Evolutionary conservation across 2,329 filamentous ascomycete genomes (phyloP), one percentile per base, ranked within the genome.

Genomic region (Aspergillus tanneri): DNA sequence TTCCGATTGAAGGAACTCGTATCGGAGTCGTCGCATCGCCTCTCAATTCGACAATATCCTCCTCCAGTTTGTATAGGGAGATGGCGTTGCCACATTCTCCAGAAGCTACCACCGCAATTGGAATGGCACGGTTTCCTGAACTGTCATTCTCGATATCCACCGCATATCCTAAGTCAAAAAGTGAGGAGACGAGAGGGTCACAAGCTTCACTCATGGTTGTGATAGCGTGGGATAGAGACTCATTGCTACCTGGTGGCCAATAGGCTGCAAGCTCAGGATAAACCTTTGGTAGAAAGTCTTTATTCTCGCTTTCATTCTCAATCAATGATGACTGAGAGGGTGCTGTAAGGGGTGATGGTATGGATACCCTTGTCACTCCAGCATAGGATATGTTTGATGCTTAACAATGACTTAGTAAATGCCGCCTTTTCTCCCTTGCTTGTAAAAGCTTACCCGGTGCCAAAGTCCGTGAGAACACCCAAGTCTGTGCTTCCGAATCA

Each of bases 81-180:
- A 84, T 64, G 2, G 72, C 60, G 43, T 76, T 76, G 12, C 77
- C 71, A 38, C 68, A 71, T 40, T 73, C 68, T 34, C 79, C 79
- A 10, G 70, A 63, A 24, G 63, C 64, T 40, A 63, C 49, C 6
- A 65, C 70, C 23, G 65, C 67, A 23, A 75, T 69, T 11, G 70
- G 60, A 14, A 74, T 46, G 14, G 59, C 59, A 12, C 58, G 62
- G 32, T 52, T 37, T 10, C 55, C 59, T 10, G 55, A 50, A 23
- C 63, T 59, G 43, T 63, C 53, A 9, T 57, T 56, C 23, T 65
- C 59, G 14, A 68, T 49, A 38, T 74, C 68, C 10, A 69, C 61
- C 10, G 80, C 75, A 45, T 70, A 67, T 3, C 80, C 79, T 44
- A 79, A 67, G 16, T 76, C 76, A 18, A 84, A 62, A 3, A 81